A percentile compares a stretch with the other conserved stretches of the same genome.
phyloP scores from a whole-genome alignment of 2,329 filamentous ascomycete species.

The Stemphylium vesicarium region DNA sequence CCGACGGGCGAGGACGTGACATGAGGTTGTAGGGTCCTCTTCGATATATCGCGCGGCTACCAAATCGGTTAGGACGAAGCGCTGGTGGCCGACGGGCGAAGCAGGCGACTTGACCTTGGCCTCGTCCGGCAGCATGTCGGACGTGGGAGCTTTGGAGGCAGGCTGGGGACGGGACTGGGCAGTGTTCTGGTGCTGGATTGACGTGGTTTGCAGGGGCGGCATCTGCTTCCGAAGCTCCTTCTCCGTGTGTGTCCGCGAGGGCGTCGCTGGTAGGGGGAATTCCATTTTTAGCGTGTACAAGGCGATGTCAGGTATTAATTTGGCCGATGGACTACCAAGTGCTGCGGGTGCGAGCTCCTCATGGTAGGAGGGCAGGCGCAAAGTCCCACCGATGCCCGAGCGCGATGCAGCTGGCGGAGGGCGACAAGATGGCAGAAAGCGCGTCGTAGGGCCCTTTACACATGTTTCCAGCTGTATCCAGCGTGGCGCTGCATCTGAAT shows the following conservation, averaged over 20 bases:
- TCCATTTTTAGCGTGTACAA: conserved; percentile 23
- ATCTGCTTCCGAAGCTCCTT: conserved; percentile 38
- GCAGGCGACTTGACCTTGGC: conserved; percentile 22
- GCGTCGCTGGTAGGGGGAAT: conserved; percentile 22
- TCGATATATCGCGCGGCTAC: conserved; percentile 76
- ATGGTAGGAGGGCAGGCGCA: conserved; percentile 29
- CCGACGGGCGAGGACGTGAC: conserved; percentile 71
- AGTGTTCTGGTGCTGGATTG: conserved; percentile 26
- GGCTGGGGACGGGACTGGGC: conserved; percentile 19
- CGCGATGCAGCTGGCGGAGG: conserved; percentile 18
- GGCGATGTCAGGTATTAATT: not conserved
- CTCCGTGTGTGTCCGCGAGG: conserved; percentile 30
- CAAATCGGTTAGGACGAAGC: conserved; percentile 69
- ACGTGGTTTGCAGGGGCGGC: conserved; percentile 33
- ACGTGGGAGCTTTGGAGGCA: conserved; percentile 14
- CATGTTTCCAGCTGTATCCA: conserved; percentile 26
- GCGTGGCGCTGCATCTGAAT: conserved; percentile 11
- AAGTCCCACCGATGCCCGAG: conserved; percentile 25
- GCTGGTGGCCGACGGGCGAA: conserved; percentile 54
- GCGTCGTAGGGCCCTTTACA: conserved; percentile 15
- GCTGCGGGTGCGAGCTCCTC: conserved; percentile 20
- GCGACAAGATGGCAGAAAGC: conserved; percentile 4
- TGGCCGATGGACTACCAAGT: conserved; percentile 8
- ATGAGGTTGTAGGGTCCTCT: conserved; percentile 75
- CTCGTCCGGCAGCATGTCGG: conserved; percentile 22